Base-by-base conservation (phyloP, 2,329 filamentous ascomycete species). In the Aureobasidium uvarum region DNA sequence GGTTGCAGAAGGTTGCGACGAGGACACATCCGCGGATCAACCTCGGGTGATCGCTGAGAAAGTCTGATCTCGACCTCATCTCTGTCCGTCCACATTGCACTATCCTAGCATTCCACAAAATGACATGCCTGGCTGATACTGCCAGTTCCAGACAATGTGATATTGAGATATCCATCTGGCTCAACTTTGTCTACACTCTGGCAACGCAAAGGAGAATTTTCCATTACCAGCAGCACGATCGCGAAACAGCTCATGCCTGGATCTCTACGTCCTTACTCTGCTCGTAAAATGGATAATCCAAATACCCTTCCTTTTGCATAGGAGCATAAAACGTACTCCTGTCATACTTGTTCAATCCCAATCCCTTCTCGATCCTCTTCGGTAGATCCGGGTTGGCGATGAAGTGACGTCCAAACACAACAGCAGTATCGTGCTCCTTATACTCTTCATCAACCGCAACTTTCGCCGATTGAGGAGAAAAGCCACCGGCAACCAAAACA, bases 321-420 rank as follows among this genome's bases (percentile, higher is more conserved):
- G 72, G 69, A 23, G 69, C 72, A 66, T 84, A 83, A 65, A 83
- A 83, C 0, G 76, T 78, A 38, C 74, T 71, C 11, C 81, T 72
- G 68, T 83, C 72, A 68, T 82, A 83, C 52, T 73, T 70, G 14
- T 71, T 76, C 50, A 83, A 72, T 38, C 75, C 73, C 13, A 83
- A 72, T 0, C 77, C 78, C 62, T 80, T 72, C 68, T 76, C 66
- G 23, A 84, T 60, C 46, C 80, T 73, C 67, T 76, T 81, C 4
- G 78, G 76, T 23, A 84, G 70, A 70, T 84, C 81, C 4, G 81
- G 81, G 7, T 77, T 84, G 36, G 76, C 75, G 67, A 83, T 81
- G 65, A 81, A 84, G 58, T 77, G 78, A n/a, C 81, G 69, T 5
- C 81, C 81, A 69, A 83, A 82, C 1, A 78, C 79, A n/a, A 81